Conservation (phyloP, 176 grass and related monocot genomes). For the Hsuehochloa calcarea region DNA sequence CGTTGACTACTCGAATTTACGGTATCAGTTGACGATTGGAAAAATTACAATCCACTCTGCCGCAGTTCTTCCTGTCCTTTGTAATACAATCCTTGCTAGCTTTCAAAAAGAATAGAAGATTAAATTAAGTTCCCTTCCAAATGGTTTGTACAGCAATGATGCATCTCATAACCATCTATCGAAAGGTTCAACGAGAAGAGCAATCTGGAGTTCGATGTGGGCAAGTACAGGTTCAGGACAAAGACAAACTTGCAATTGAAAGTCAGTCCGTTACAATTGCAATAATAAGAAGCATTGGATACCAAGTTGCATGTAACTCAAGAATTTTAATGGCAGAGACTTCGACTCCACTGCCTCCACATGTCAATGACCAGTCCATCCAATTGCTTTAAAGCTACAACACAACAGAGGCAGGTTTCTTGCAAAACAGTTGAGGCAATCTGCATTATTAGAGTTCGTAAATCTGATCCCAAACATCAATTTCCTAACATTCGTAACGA, state of each 20-base stretch:
- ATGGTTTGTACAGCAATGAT: background rate
- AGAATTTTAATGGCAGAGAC: background rate
- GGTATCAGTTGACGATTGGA: background rate
- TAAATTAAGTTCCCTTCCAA: background rate
- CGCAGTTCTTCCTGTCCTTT: background rate
- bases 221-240: background rate
- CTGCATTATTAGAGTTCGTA: background rate
- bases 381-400: background rate
- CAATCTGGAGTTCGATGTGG: background rate
- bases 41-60: background rate
- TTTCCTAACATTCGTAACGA: background rate
- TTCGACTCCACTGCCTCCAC: constrained; percentile 23
- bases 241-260: constrained; percentile 15
- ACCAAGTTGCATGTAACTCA: constrained; percentile 23
- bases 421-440: background rate
- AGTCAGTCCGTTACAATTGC: background rate
- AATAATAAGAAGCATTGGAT: constrained; percentile 1
- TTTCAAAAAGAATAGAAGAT: background rate
- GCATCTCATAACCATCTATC: background rate
- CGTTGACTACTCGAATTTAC: background rate
- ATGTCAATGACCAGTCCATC: constrained; percentile 32
- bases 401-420: background rate
- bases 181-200: background rate
- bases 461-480: background rate
- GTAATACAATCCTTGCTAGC: background rate